A percentile compares a stretch with the other conserved stretches of the same genome.
These are phyloP conservation scores for Ophiocordyceps camponoti-saundersi DNA, from an alignment of 2,329 filamentous ascomycete species.

Conservation along the genomic window DNA sequence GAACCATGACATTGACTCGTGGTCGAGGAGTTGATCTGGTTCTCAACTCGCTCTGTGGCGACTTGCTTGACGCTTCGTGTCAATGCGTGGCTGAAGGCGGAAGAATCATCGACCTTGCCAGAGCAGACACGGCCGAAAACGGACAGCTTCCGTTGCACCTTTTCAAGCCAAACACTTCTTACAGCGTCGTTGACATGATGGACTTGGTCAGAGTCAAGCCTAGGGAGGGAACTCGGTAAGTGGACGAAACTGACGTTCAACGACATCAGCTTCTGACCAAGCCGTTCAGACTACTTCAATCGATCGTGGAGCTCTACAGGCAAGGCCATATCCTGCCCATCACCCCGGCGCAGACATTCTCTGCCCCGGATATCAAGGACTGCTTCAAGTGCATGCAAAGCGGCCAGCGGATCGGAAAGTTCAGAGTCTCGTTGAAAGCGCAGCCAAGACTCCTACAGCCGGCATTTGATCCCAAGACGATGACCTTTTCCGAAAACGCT, in stretches of 20 bases:
- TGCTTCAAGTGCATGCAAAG: conserved; percentile 7
- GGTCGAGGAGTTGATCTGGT: conserved; percentile 14
- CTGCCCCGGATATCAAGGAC: conserved; percentile 2
- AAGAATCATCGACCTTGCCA: conserved; percentile 18
- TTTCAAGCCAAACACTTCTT: conserved; percentile 18
- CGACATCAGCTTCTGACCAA: not conserved
- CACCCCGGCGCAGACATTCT: conserved; percentile 3
- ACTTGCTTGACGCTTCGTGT: conserved; percentile 15
- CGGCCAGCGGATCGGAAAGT: conserved; percentile 7
- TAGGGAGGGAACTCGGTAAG: not conserved
- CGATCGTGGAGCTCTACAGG: not conserved
- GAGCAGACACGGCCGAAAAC: conserved; percentile 15
- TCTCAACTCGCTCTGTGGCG: conserved; percentile 13
- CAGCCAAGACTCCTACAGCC: not conserved
- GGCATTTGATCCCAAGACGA: conserved; percentile 2
- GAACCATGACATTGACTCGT: conserved; percentile 7
- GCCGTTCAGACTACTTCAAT: not conserved
- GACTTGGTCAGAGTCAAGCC: not conserved
- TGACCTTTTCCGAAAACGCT: not conserved
- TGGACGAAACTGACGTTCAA: not conserved
- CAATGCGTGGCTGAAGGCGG: conserved; percentile 17
- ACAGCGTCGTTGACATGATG: conserved; percentile 15
- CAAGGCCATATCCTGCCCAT: conserved; percentile 1
- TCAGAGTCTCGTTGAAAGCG: conserved; percentile 7
- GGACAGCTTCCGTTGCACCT: conserved; percentile 23